Evolutionary conservation across 2,329 filamentous ascomycete species (phyloP), one percentile per base, ranked within the genome.

Genomic region (Colletotrichum trifolii): DNA sequence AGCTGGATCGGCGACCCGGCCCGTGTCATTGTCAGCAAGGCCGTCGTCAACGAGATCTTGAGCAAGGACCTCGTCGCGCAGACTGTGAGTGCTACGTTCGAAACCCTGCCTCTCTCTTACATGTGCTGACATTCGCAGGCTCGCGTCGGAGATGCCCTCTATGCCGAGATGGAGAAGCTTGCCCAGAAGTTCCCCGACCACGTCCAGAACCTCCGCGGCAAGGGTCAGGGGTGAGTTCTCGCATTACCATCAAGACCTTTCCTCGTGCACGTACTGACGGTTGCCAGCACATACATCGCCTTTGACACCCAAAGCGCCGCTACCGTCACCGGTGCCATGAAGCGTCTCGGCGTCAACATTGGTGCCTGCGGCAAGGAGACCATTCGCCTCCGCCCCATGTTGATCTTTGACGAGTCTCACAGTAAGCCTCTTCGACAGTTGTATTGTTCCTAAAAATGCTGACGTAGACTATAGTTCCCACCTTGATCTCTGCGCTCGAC

Each of bases 1-100:
- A 72, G 68, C 60, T 94, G 91, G 91, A 93, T 94, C 83, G 91
- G 92, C 71, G 92, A 95, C 78, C 91, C 92, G 60, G 89, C 90
- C 42, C 89, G 91, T 66, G 91, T 90, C 13, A 81, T 95, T 69
- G 85, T 94, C 71, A 93, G 92, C 87, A 88, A 89, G 69, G 89
- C 89, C 70, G 93, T 95, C 76, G 87, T 94, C 74, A 79, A 91
- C 64, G 92, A 94, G 78, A 90, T 95, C 66, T 82, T 90, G 69
- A 82, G 88, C 55, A 81, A 90, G 40, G 84, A 89, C 70, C 82
- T 94, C 8, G 90, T 94, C 8, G 82, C 87, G 74, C 77, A 93
- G 89, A 69, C 76, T 61, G 38, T 73, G 71, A 45, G 73, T 43
- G 25, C 25, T 25, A 17, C 25, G 4, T 5, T 12, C 8, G 6